Conservation (phyloP, 108 stramenopile species). For the Schizochytrium sp. region DNA sequence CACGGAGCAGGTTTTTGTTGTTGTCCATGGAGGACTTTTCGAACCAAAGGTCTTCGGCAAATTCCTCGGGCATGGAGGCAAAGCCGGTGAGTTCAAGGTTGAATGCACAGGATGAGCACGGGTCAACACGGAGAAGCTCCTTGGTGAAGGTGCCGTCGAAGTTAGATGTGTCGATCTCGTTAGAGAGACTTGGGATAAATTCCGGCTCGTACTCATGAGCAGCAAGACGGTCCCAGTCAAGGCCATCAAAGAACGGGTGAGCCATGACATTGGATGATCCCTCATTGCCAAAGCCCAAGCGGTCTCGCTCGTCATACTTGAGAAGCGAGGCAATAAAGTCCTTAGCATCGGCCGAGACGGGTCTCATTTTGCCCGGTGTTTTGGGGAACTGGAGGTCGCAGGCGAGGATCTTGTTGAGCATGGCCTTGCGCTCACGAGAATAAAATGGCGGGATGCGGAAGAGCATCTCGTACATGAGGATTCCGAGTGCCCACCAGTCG, state of each 20-base stretch:
- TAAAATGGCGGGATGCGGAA: constrained; percentile 78
- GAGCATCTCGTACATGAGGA: constrained; percentile 77
- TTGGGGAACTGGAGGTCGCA: constrained; percentile 57
- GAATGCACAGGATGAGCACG: constrained; percentile 58
- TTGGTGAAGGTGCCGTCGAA: constrained; percentile 66
- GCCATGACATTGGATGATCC: constrained; percentile 82
- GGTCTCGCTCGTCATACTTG: constrained; percentile 79
- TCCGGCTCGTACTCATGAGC: constrained; percentile 77
- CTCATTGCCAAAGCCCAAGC: constrained; percentile 83
- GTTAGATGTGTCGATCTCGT: constrained; percentile 67
- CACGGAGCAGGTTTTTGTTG: neutral
- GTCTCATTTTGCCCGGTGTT: neutral
- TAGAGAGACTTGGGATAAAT: constrained; percentile 72
- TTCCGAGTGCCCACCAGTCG: constrained; percentile 76
- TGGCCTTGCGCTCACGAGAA: constrained; percentile 16
- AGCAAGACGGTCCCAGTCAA: constrained; percentile 82
- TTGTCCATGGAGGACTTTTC: neutral
- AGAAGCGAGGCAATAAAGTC: constrained; percentile 80
- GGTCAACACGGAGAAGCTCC: constrained; percentile 45
- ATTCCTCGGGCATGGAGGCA: constrained; percentile 53
- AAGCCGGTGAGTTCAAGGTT: constrained; percentile 58
- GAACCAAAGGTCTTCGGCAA: neutral
- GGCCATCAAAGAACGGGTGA: constrained; percentile 85
- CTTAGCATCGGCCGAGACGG: neutral
- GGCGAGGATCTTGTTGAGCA: constrained; percentile 79